phyloP scores from a whole-genome alignment of 2,329 filamentous ascomycete species.

The Lizonia empirigonia region DNA sequence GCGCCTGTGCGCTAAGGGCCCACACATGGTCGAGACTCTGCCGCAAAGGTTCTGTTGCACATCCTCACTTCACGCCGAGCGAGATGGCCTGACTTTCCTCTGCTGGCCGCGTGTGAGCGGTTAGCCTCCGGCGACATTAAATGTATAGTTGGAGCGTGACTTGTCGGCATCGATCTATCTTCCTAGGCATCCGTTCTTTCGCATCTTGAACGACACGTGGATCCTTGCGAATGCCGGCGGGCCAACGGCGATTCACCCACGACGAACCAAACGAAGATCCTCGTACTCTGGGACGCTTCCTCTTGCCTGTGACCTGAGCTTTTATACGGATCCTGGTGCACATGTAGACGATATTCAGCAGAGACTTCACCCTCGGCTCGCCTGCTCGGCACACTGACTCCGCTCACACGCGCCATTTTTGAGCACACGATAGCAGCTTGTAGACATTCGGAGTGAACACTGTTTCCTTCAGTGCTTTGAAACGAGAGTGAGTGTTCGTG shows the following conservation, averaged over 20 bases:
- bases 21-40: conserved; percentile 12
- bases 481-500: background rate
- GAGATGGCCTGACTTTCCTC: conserved; percentile 16
- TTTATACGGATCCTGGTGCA: background rate
- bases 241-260: conserved; percentile 1
- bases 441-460: background rate
- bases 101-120: background rate
- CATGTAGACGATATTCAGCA: background rate
- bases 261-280: conserved; percentile 1
- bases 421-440: background rate
- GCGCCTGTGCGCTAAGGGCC: conserved; percentile 9
- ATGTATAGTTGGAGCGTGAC: background rate
- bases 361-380: conserved; percentile 1
- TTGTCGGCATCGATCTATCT: conserved; percentile 5
- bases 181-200: background rate
- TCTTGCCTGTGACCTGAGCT: conserved; percentile 9
- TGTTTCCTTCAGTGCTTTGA: background rate
- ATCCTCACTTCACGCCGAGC: conserved; percentile 17
- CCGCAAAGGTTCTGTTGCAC: conserved; percentile 16
- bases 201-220: background rate
- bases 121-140: background rate
- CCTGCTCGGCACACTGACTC: background rate
- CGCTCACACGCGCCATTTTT: background rate
- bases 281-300: conserved; percentile 5
- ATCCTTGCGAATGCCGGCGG: conserved; percentile 3